Base-by-base conservation (phyloP, 163 green algal species). In the Scenedesmus sp. region DNA sequence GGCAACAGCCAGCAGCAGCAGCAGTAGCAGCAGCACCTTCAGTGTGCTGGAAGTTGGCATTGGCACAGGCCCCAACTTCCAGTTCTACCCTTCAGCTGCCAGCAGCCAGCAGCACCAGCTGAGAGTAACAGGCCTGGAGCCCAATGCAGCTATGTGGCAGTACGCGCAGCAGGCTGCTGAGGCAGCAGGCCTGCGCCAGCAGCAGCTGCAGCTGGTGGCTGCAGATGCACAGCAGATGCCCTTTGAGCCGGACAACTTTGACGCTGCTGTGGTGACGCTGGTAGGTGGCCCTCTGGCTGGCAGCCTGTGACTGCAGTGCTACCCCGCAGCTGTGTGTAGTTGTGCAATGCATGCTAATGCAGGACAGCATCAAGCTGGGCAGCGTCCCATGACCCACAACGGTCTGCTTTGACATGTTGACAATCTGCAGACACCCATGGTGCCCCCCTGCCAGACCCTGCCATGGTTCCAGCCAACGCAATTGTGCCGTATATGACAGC, bases 201-300 rank as follows among this genome's bases (percentile, higher is more conserved):
- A 81, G 83, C 89, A 91, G 81, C 83, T 93, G 65, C 72, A 90
- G 70, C 80, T 94, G 85, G 46, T 94, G 26, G 33, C 76, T 51
- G 93, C 80, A 4, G 68, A 79, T 43, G 90, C 85, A 12, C 84
- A 93, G 70, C 53, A 84, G 42, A 85, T 94, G 84, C 91, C 90
- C 0, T 94, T 94, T 78, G 44, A 68, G 3, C 65, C 85, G 16
- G 59, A 56, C 33, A 83, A 56, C 56, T 95, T 95, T 68, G 93
- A 95, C 44, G 93, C 89, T 24, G 93, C 86, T 13, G 93, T 94
- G 16, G 53, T 93, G 2, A 95, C 93, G 30, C 73, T 95, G 91
- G 93, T 94, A 61, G 5, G 92, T n/a, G 20, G 22, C n/a, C n/a
- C n/a, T n/a, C n/a, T n/a, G n/a, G 35, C 16, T 35, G 20, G 51